These are phyloP conservation scores for Aspergillus arachidicola DNA, from an alignment of 2,329 filamentous ascomycete species.

Conservation along the genomic window DNA sequence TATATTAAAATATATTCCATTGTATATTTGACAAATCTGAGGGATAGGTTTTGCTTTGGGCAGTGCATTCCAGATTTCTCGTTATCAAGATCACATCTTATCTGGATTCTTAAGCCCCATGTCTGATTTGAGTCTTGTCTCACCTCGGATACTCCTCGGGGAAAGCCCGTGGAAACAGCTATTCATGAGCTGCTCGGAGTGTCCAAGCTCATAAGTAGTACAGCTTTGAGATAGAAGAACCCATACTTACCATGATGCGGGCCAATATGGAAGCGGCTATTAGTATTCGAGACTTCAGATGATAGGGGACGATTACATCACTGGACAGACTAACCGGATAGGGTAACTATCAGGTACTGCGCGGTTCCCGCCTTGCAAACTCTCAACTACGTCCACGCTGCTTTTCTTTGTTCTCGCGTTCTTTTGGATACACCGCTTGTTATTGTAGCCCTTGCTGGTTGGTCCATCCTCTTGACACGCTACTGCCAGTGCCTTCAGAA, in stretches of 20 bases:
- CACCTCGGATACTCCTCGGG: neutral
- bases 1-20: neutral
- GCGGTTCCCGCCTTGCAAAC: neutral
- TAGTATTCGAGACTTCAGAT: neutral
- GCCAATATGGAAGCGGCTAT: neutral
- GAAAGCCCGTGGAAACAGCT: neutral
- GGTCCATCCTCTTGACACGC: neutral
- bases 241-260: neutral
- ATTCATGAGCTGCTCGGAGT: neutral
- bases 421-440: neutral
- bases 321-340: constrained; percentile 5
- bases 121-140: neutral
- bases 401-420: neutral
- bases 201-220: neutral
- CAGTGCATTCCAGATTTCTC: neutral
- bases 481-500: neutral
- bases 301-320: constrained; percentile 3
- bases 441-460: neutral
- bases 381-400: neutral
- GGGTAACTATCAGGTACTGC: constrained; percentile 6
- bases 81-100: neutral
- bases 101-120: neutral
- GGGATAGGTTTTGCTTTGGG: neutral
- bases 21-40: neutral
- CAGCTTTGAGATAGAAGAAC: neutral